Evolutionary conservation across 2,329 filamentous ascomycete species (phyloP), one percentile per base, ranked within the genome.

Genomic region (Neophaeococcomyces aloes): DNA sequence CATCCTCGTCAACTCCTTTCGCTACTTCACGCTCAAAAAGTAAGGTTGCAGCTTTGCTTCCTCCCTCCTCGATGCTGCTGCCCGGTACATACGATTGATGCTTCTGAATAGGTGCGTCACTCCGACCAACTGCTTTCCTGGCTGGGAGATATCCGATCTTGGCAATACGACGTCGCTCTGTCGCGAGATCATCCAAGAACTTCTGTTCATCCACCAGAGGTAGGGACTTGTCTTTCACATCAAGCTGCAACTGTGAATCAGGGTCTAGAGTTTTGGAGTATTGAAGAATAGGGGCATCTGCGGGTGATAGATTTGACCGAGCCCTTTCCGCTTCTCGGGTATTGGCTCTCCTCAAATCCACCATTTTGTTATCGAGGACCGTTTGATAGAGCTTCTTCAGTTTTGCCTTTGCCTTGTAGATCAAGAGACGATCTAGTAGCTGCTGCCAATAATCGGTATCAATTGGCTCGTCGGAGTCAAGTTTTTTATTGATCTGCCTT

Each of bases 391-490:
- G 79, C 49, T 77, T 80, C 53, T 79, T 79, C 42, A 98, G 66
- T 61, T 82, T 86, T 2, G 87, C 86, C 61, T 85, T 87, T 27
- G 91, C 86, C 66, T 96, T 96, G 79, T 86, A 95, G 1, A 94
- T 79, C 5, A 83, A 71, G 50, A 98, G 68, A 59, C 81, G 93
- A 53, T 81, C 80, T 48, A 98, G 70, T 13, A 98, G 71, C 59
- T 94, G 86, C 59, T 94, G 86, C 91, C 91, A 98, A 62, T 96
- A 98, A 64, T 98, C 91, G 2, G 84, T 86, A 62, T 98, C 91
- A 53, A 98, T 89, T 7, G 85, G 81, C 58, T 95, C 88, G 59
- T 94, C 81, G 6, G 86, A 93, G 41, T 80, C 74, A 37, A 98
- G 69, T 67, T 98, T 98, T 13, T 73, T 70, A 59, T 79, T 79